Base-by-base conservation (phyloP, 2,329 filamentous ascomycete species). In the Botrytis aclada region DNA sequence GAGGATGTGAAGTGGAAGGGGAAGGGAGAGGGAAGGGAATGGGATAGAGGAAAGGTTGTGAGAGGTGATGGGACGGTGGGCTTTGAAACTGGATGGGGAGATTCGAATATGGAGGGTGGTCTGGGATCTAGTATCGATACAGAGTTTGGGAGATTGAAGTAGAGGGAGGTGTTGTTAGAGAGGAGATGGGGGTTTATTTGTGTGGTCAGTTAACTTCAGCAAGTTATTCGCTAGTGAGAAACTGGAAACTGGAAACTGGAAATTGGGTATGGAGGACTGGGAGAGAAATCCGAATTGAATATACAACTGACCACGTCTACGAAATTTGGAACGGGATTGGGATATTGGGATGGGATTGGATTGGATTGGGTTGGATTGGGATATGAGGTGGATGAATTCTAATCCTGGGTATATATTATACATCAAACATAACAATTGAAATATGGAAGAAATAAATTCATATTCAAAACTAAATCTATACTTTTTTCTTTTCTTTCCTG, bases 1-100 rank as follows among this genome's bases (percentile, higher is more conserved):
- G 87, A 89, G 54, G 88, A 90, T 78, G 90, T 97, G 4, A 87
- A 84, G 69, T 97, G 94, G 94, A 86, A 87, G 54, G 92, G 78
- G 71, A 77, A 74, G 43, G 80, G 79, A 82, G 79, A 81, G 71
- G 74, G 85, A 1, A 85, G 90, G 73, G 90, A 90, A 78, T 92
- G 89, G 89, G 90, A 91, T 83, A 83, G 86, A 64, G 90, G 90
- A 2, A 91, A 92, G 78, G 84, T 87, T 37, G 79, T 89, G 61
- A 84, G 87, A 76, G 84, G 85, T 14, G 84, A 89, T 78, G 88
- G 87, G 3, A 81, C 84, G 76, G 83, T 89, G 62, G 73, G 58
- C 39, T 71, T 77, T 54, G 76, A 79, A 63, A 65, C 77, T 5
- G 73, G 75, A 18, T 81, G 79, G 75, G 79, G 79, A 29, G 77